Percentiles rank a stretch among this genome's conserved stretches.
phyloP scores from a whole-genome alignment of 352 stramenopile genomes.

The Globisporangium cederbergense region DNA sequence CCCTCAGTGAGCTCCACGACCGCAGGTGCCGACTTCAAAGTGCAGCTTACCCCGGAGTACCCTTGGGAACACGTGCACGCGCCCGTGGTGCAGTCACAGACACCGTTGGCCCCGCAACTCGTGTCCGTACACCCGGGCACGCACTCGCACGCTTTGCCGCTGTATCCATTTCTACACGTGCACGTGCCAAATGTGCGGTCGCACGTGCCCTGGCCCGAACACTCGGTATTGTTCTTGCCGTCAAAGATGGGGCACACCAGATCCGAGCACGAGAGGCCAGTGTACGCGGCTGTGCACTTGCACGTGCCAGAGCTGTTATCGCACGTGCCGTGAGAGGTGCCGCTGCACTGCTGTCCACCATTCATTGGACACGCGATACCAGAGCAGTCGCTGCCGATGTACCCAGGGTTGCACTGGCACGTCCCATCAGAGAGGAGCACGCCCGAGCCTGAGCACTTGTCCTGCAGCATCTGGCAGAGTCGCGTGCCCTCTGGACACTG shows the following conservation, averaged over 20 bases:
- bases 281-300: conserved; percentile 45
- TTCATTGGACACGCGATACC: conserved; percentile 40
- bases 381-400: conserved; percentile 49
- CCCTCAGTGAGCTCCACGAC: conserved; percentile 30
- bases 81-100: conserved; percentile 62
- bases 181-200: conserved; percentile 44
- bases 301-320: conserved; percentile 42
- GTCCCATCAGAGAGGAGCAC: conserved; percentile 43
- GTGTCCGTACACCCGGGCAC: conserved; percentile 53
- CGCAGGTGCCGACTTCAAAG: conserved; percentile 12
- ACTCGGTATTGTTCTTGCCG: conserved; percentile 49
- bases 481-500: conserved; percentile 41
- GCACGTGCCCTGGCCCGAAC: conserved; percentile 64
- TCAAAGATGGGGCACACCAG: conserved; percentile 44
- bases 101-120: conserved; percentile 37
- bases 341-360: conserved; percentile 38
- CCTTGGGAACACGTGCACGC: conserved; percentile 48
- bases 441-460: conserved; percentile 63
- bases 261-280: conserved; percentile 51
- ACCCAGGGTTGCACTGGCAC: conserved; percentile 59
- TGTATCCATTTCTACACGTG: conserved; percentile 48
- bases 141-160: conserved; percentile 63
- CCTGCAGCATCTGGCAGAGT: conserved; percentile 63
- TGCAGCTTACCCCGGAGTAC: conserved; percentile 44
- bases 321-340: conserved; percentile 39